Evolutionary conservation across 345 rosid species (phyloP).

Genomic region (Aquilaria malaccensis): DNA sequence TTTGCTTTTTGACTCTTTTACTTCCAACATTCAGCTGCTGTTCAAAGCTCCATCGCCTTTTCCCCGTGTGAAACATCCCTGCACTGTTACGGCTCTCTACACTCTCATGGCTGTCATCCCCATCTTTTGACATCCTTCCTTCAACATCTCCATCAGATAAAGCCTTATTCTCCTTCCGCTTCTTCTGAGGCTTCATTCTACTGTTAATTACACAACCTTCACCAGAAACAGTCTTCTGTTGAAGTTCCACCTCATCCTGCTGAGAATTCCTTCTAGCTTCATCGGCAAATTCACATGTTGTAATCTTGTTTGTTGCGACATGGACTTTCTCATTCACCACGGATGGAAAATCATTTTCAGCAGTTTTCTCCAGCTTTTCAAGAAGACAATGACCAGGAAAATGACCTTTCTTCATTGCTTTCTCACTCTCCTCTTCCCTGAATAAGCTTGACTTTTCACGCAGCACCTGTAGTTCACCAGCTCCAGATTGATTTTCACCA

Average conservation of each 20-base stretch:
- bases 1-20: conserved; percentile 52
- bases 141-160: conserved; percentile 44
- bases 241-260: conserved; percentile 25
- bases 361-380: conserved; percentile 51
- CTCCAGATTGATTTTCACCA: conserved; percentile 17
- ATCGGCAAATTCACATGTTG: conserved; percentile 22
- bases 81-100: conserved; percentile 81
- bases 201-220: conserved; percentile 27
- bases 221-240: conserved; percentile 15
- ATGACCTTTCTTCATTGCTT: conserved; percentile 8
- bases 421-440: conserved; percentile 21
- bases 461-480: conserved; percentile 10
- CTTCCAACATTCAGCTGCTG: conserved; percentile 41
- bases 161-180: conserved; percentile 45
- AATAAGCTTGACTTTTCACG: conserved; percentile 16
- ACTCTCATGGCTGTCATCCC: conserved; percentile 68
- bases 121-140: conserved; percentile 34
- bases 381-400: conserved; percentile 11
- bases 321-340: conserved; percentile 17
- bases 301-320: conserved; percentile 19
- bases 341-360: conserved; percentile 42
- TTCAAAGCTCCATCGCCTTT: conserved; percentile 45
- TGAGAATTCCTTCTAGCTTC: conserved; percentile 21
- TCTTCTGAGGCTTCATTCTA: conserved; percentile 14
- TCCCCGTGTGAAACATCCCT: conserved; percentile 35